Percentiles rank a stretch among this genome's conserved stretches.
These are phyloP conservation scores for Cucurbitaria berberidis DNA, from an alignment of 2,329 filamentous ascomycete species.

Conservation along the genomic window DNA sequence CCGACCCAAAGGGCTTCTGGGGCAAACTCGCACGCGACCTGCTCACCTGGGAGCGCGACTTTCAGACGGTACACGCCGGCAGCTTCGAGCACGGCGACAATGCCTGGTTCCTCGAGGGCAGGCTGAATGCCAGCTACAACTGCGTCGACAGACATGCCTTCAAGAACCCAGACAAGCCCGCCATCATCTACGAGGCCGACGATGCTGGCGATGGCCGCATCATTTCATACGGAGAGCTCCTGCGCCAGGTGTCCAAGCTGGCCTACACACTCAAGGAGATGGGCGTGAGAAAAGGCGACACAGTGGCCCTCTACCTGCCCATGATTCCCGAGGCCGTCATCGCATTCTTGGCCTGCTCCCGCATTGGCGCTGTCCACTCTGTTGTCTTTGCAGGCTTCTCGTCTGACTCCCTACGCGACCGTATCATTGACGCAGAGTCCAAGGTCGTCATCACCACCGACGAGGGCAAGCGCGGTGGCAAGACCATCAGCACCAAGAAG, in stretches of 20 bases:
- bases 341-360: constrained; percentile 86
- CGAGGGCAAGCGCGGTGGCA: constrained; percentile 97
- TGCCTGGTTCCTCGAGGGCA: constrained; percentile 94
- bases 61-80: constrained; percentile 84
- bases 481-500: constrained; percentile 97
- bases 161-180: constrained; percentile 88
- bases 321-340: constrained; percentile 98
- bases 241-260: constrained; percentile 86
- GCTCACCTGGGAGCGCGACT: constrained; percentile 88
- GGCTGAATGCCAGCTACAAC: constrained; percentile 95
- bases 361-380: constrained; percentile 95
- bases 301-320: constrained; percentile 94
- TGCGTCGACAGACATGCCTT: constrained; percentile 96
- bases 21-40: constrained; percentile 83
- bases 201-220: constrained; percentile 85
- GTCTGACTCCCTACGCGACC: constrained; percentile 91
- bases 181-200: constrained; percentile 98
- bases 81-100: constrained; percentile 79
- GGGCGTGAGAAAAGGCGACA: constrained; percentile 96
- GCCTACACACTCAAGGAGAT: constrained; percentile 91
- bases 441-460: constrained; percentile 97
- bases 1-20: constrained; percentile 90
- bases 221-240: constrained; percentile 90
- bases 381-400: constrained; percentile 98
- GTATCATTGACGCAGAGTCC: constrained; percentile 86